Evolutionary conservation across 495 filamentous ascomycete genomes (phyloP).

Genomic region (Penicillium simplicissimum): DNA sequence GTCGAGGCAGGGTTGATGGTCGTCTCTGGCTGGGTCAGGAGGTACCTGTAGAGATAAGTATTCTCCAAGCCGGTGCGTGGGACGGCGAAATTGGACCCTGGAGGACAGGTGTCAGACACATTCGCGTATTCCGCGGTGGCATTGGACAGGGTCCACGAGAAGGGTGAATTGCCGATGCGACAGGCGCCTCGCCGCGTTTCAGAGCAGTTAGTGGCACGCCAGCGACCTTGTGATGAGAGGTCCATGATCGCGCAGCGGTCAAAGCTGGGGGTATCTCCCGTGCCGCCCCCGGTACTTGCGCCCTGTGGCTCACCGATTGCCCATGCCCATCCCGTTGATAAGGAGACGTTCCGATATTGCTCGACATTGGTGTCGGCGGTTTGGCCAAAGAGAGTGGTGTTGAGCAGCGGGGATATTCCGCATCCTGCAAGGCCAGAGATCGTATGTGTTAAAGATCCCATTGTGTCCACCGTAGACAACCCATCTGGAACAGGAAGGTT

Average conservation of each 20-base stretch:
- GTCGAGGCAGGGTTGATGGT: conserved; percentile 29
- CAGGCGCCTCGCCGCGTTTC: conserved; percentile 53
- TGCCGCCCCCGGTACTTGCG: conserved; percentile 27
- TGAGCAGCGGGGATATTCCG: conserved; percentile 59
- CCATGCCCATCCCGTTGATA: conserved; percentile 61
- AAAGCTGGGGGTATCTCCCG: conserved; percentile 22
- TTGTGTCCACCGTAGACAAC: conserved; percentile 35
- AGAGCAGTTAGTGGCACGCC: conserved; percentile 57
- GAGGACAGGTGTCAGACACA: conserved; percentile 42
- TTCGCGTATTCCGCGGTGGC: conserved; percentile 34
- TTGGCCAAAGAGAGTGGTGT: conserved; percentile 50
- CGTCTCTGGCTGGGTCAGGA: conserved; percentile 27
- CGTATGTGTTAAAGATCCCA: conserved; percentile 30
- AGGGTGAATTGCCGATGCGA: conserved; percentile 50
- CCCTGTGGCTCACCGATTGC: conserved; percentile 53
- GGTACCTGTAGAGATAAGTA: conserved; percentile 48
- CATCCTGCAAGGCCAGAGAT: conserved; percentile 52
- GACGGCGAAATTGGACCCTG: conserved; percentile 44
- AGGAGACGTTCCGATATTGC: conserved; percentile 53
- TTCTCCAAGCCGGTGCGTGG: conserved; percentile 66
- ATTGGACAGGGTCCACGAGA: conserved; percentile 54
- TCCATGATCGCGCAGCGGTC: conserved; percentile 57
- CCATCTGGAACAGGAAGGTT: conserved; percentile 30
- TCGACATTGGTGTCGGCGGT: conserved; percentile 49
- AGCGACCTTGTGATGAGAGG: conserved; percentile 47